phyloP scores from a whole-genome alignment of 176 grass and related monocot species.

The Paspalum notatum region DNA sequence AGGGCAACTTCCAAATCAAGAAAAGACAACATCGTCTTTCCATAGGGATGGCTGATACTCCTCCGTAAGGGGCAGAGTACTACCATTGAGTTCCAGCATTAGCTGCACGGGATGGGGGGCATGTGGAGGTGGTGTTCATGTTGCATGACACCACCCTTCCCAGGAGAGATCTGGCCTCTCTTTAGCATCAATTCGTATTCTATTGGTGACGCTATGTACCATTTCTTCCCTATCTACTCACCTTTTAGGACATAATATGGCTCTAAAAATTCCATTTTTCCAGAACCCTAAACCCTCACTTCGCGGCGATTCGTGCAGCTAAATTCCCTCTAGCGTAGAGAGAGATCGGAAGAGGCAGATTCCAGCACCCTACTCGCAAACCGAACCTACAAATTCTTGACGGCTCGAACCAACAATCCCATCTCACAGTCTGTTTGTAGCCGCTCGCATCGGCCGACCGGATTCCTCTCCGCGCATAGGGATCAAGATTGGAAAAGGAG shows the following conservation, averaged over 20 bases:
- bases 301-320: not conserved
- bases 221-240: not conserved
- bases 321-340: no score
- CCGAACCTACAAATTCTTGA: not conserved
- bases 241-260: not conserved
- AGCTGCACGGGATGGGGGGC: not conserved
- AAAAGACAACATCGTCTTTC: not conserved
- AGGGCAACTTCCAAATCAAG: not conserved
- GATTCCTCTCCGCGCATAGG: not conserved
- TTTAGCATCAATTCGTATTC: not conserved
- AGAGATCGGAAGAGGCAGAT: not conserved
- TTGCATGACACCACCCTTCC: not conserved
- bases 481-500: not conserved
- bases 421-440: not conserved
- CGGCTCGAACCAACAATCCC: not conserved
- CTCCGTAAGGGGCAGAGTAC: not conserved
- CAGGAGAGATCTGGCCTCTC: conserved; percentile 15
- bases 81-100: not conserved
- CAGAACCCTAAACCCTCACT: conserved; percentile 30
- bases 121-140: no score
- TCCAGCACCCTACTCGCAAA: not conserved
- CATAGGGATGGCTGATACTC: not conserved
- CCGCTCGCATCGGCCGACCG: not conserved
- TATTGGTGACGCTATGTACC: not conserved
- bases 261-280: not conserved